Conservation (phyloP, 2,329 filamentous ascomycete species). For the Trichoderma simmonsii region DNA sequence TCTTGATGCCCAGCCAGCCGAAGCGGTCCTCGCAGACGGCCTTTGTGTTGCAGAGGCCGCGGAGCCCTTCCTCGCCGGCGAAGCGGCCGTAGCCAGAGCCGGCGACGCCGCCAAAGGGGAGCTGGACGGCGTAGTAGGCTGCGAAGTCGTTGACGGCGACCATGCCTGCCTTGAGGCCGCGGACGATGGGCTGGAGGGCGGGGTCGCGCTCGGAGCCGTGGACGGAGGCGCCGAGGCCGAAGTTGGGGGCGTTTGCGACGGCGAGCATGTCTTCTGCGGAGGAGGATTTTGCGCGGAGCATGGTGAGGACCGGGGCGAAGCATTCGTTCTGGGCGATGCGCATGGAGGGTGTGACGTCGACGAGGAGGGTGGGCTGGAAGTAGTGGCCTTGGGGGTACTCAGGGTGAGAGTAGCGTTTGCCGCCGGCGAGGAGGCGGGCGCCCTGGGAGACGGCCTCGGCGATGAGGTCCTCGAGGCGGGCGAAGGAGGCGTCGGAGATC, state of each 20-base stretch:
- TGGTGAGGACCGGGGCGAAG: constrained; percentile 84
- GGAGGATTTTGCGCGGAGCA: constrained; percentile 71
- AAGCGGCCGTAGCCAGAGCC: constrained; percentile 93
- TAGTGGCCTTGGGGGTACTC: constrained; percentile 78
- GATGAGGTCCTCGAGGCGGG: constrained; percentile 72
- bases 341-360: constrained; percentile 86
- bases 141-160: constrained; percentile 95
- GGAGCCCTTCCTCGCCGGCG: constrained; percentile 82
- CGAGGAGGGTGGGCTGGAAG: constrained; percentile 85
- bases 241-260: constrained; percentile 80
- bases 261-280: constrained; percentile 61
- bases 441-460: constrained; percentile 73
- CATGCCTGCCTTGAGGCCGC: constrained; percentile 76
- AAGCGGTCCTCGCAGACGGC: constrained; percentile 75
- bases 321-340: constrained; percentile 84
- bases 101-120: constrained; percentile 89
- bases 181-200: constrained; percentile 62
- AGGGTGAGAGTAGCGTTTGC: constrained; percentile 68
- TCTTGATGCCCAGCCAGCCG: constrained; percentile 61
- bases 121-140: constrained; percentile 85
- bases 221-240: constrained; percentile 84
- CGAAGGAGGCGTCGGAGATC: constrained; percentile 76
- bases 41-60: constrained; percentile 83
- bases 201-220: constrained; percentile 67
- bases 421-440: constrained; percentile 78